Evolutionary conservation across 73 alveolate species (phyloP).

Genomic region (Blepharisma stoltei): DNA sequence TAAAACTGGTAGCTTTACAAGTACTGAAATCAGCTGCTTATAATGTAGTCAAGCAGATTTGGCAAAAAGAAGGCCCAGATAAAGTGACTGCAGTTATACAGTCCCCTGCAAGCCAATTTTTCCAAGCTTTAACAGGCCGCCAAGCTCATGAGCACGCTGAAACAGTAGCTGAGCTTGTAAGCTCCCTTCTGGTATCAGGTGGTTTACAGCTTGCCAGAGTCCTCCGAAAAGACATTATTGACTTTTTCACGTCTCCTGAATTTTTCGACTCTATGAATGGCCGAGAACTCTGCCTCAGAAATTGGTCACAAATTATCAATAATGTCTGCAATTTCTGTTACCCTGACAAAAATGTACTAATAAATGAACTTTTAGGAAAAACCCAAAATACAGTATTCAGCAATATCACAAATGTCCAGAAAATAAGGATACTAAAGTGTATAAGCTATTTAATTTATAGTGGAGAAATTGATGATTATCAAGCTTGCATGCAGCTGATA

Average conservation of each 20-base stretch:
- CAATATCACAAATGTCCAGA: background rate
- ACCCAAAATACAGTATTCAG: background rate
- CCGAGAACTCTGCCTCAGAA: background rate
- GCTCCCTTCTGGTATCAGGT: background rate
- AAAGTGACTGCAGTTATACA: background rate
- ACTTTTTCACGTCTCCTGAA: background rate
- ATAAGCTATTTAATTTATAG: background rate
- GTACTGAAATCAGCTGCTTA: background rate
- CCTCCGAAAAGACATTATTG: background rate
- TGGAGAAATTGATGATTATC: background rate
- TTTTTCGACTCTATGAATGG: background rate
- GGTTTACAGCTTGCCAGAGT: background rate
- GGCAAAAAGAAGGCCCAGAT: conserved; percentile 3
- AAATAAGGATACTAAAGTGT: background rate
- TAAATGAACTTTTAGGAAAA: background rate
- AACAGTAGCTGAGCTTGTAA: background rate
- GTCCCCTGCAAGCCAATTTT: conserved; percentile 5
- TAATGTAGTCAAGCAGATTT: background rate
- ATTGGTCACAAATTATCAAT: conserved; percentile 1
- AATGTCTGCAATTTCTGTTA: background rate
- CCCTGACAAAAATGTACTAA: background rate
- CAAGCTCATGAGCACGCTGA: background rate
- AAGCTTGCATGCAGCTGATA: background rate
- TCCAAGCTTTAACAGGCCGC: background rate
- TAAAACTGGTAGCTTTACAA: background rate